Evolutionary conservation across 495 filamentous ascomycete species (phyloP), one percentile per base, ranked within the genome.

Genomic region (Penicillium bialowiezense): DNA sequence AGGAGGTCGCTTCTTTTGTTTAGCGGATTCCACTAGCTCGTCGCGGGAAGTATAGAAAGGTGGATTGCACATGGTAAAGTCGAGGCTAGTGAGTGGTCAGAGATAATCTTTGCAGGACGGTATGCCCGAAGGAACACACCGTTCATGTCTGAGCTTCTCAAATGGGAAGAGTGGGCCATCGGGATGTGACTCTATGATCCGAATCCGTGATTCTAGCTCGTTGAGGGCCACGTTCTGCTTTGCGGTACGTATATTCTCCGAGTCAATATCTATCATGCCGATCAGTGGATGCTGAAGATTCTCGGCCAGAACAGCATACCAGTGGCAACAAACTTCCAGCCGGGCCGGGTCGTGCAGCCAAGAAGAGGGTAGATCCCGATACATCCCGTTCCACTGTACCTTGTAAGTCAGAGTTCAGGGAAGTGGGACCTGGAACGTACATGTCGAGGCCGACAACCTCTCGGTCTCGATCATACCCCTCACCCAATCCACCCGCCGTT

Each of bases 1-100:
- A 0, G 93, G 89, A 1, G 82, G 82, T 3, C 78, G 73, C 7
- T 72, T 57, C 61, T 97, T 97, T 23, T 74, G 65, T 18, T 70
- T 55, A 0, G 89, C 86, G 0, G 84, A 83, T 8, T 71, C 68
- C 1, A 78, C 50, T 67, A 96, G 81, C 29, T 95, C 88, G 10
- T 76, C 65, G 14, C 76, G 71, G 3, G 89, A 91, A 17, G 76
- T 57, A 71, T 96, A 97, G 70, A 98, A 98, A 0, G 93, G 93
- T 1, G 93, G 93, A 56, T 98, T 98, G 67, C 85, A 91, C 83
- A 97, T 95, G 38, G 81, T 85, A 60, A 97, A 97, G 63, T 96
- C 88, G 29, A 95, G 75, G 4, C 80, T 85, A 43, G 3, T 41
- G 13, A 17, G 20, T 14, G 7, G 13, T 56, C 24, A 41, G 26